A percentile compares a stretch with the other conserved stretches of the same genome.
Conservation (phyloP, 805 yeast genomes). For the Blastobotrys robertii region DNA sequence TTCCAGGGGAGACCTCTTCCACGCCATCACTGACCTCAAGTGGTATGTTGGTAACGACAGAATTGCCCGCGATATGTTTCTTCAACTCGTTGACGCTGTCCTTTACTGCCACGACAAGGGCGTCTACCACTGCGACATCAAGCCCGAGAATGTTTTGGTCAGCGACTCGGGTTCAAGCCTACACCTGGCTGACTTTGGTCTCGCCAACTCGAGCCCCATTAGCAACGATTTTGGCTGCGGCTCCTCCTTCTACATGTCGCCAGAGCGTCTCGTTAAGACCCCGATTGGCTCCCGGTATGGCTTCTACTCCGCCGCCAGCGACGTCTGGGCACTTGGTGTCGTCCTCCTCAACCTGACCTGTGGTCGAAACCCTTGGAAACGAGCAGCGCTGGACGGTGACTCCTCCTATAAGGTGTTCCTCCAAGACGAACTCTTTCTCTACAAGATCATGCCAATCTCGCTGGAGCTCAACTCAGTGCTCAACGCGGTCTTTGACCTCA, state of each 20-base stretch:
- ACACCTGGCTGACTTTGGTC: slow-evolving; percentile 73
- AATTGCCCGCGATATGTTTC: slow-evolving; percentile 43
- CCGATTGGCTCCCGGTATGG: slow-evolving; percentile 5
- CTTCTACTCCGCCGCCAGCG: slow-evolving; percentile 68
- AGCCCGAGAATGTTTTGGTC: slow-evolving; percentile 81
- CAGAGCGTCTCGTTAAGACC: slow-evolving; percentile 41
- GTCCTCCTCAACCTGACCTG: slow-evolving; percentile 72
- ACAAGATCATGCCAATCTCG: slow-evolving; percentile 65
- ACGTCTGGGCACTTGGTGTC: slow-evolving; percentile 80
- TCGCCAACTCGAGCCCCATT: slow-evolving; percentile 56
- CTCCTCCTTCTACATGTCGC: slow-evolving; percentile 86
- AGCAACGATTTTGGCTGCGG: slow-evolving; percentile 76
- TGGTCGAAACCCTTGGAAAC: slow-evolving; percentile 84
- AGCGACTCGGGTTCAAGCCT: slow-evolving; percentile 42
- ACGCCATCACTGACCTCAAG: slow-evolving; percentile 61
- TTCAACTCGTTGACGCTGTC: slow-evolving; percentile 71
- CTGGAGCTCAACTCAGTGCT: slow-evolving; percentile 38
- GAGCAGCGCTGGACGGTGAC: slow-evolving; percentile 54
- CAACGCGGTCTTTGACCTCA: slow-evolving; percentile 7
- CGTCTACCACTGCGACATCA: slow-evolving; percentile 83
- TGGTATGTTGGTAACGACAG: slow-evolving; percentile 42
- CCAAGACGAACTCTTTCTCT: slow-evolving; percentile 42
- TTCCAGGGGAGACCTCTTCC: slow-evolving; percentile 70
- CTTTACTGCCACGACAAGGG: slow-evolving; percentile 67
- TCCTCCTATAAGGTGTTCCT: slow-evolving; percentile 57